phyloP scores from a whole-genome alignment of 176 grass and related monocot species.

The Raddia guianensis region DNA sequence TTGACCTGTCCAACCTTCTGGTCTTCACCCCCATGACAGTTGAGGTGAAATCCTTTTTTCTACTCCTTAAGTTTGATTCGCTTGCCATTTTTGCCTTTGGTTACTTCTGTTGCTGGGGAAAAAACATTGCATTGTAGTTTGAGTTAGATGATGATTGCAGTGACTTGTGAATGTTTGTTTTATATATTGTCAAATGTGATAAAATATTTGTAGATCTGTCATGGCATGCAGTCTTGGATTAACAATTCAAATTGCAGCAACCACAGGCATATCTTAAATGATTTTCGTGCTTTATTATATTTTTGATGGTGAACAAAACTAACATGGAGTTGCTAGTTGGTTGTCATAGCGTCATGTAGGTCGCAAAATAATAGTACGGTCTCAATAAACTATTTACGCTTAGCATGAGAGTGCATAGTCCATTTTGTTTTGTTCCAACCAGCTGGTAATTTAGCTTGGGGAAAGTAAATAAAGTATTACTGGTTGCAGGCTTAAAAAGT shows the following conservation, averaged over 20 bases:
- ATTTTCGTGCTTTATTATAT: not conserved
- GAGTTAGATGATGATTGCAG: not conserved
- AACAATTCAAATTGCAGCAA: not conserved
- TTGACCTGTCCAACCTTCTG: conserved; percentile 80
- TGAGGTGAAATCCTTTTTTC: conserved; percentile 48
- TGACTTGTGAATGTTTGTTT: not conserved
- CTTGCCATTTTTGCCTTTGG: not conserved
- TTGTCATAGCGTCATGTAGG: not conserved
- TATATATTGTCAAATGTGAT: not conserved
- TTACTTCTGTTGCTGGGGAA: not conserved
- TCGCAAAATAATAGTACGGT: not conserved
- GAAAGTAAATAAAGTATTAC: not conserved
- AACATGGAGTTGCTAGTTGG: not conserved
- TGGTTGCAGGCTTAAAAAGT: not conserved
- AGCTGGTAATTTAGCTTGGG: not conserved
- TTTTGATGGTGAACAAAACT: conserved; percentile 16
- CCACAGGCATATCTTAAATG: not conserved
- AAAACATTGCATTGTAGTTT: not conserved
- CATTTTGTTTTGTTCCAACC: not conserved
- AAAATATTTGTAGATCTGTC: not conserved
- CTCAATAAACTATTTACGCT: not conserved
- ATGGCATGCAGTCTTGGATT: not conserved
- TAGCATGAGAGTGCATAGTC: not conserved
- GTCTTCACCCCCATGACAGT: conserved; percentile 86
- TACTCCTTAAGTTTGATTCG: not conserved